Evolutionary conservation across 106 monocot genomes (phyloP).

Genomic region (Amphibolis antarctica): DNA sequence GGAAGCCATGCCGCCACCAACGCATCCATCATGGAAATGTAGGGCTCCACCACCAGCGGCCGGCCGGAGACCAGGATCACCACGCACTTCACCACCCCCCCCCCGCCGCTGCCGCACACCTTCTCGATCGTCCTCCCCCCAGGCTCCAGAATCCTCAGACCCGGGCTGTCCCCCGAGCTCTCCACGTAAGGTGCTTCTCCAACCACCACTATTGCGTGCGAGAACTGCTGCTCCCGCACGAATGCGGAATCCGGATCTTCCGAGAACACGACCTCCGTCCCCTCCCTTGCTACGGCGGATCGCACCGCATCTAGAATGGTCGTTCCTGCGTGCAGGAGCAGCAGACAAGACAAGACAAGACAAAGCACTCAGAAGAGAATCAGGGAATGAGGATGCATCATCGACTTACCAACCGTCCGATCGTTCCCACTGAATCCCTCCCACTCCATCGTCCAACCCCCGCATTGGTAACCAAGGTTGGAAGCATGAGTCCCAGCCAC

Average conservation of each 20-base stretch:
- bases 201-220: not conserved
- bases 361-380: not conserved
- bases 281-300: not conserved
- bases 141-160: not conserved
- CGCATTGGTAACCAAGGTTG: conserved; percentile 69
- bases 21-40: conserved; percentile 26
- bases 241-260: not conserved
- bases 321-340: not conserved
- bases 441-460: conserved; percentile 72
- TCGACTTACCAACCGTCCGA: conserved; percentile 34
- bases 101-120: not conserved
- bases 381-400: not conserved
- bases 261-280: not conserved
- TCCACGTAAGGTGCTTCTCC: conserved; percentile 1
- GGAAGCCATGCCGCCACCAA: conserved; percentile 80
- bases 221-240: not conserved
- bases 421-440: conserved; percentile 38
- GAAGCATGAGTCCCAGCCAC: conserved; percentile 60
- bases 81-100: not conserved
- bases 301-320: not conserved
- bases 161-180: not conserved
- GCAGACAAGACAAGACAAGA: not conserved
- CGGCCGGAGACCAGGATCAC: not conserved
- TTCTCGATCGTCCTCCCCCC: not conserved
- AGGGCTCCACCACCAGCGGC: not conserved